These are phyloP conservation scores for Apiospora arundinis DNA, from an alignment of 2,329 filamentous ascomycete species.

Conservation along the genomic window DNA sequence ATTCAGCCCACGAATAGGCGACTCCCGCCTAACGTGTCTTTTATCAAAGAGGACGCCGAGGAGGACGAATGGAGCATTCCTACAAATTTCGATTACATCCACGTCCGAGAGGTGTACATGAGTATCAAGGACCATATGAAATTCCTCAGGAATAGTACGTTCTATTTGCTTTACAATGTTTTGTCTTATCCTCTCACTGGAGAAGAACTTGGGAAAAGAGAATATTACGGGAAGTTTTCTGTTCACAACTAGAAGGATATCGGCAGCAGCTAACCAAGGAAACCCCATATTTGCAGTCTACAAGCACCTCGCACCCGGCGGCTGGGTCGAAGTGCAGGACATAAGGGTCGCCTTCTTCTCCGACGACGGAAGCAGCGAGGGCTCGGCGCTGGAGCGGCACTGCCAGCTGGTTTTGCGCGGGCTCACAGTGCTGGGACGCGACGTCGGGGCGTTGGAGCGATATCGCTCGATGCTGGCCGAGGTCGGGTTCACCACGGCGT, in stretches of 20 bases:
- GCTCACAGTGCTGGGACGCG: constrained; percentile 12
- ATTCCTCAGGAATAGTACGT: background rate
- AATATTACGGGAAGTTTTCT: no score
- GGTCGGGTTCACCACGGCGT: constrained; percentile 9
- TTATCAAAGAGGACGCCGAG: constrained; percentile 19
- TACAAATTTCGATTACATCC: constrained; percentile 16
- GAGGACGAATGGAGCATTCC: constrained; percentile 13
- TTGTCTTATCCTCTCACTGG: background rate
- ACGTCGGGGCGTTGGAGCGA: constrained; percentile 17
- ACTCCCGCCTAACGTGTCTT: constrained; percentile 17
- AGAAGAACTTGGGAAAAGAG: background rate
- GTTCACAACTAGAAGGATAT: background rate
- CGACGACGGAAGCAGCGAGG: constrained; percentile 39
- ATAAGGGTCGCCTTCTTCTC: constrained; percentile 47
- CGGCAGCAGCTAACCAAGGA: background rate
- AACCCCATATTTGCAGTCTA: background rate
- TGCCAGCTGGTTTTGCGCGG: background rate
- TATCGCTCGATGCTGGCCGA: constrained; percentile 19
- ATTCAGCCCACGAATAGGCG: constrained; percentile 18
- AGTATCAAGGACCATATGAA: constrained; percentile 16
- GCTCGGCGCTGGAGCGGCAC: constrained; percentile 21
- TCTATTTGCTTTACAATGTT: background rate
- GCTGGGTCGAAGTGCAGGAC: constrained; percentile 55
- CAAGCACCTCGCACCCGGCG: constrained; percentile 36
- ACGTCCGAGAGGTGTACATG: background rate